Evolutionary conservation across 2,329 filamentous ascomycete genomes (phyloP).

Genomic region (Lachnellula willkommii): DNA sequence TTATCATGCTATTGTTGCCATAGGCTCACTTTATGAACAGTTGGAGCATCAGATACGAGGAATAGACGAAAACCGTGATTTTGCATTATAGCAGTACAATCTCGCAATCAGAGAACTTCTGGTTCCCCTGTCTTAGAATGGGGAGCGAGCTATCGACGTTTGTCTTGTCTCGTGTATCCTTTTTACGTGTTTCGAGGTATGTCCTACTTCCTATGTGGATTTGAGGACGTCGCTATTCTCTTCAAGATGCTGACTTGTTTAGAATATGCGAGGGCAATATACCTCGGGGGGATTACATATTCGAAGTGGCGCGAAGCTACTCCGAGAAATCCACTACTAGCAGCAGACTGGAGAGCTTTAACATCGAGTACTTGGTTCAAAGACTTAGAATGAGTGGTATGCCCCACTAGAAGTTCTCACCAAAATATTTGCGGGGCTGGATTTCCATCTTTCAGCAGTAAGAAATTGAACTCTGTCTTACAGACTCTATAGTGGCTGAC

Average conservation of each 20-base stretch:
- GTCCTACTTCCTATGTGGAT: not conserved
- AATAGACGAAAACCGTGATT: constrained; percentile 1
- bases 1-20: constrained; percentile 20
- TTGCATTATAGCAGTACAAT: constrained; percentile 20
- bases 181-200: constrained; percentile 21
- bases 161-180: constrained; percentile 19
- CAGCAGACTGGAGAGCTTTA: constrained; percentile 2
- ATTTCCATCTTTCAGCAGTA: constrained; percentile 1
- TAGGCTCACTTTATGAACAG: constrained; percentile 21
- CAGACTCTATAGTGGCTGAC: not conserved
- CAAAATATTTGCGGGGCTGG: constrained; percentile 5
- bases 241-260: constrained; percentile 3
- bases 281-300: constrained; percentile 8
- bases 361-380: constrained; percentile 3
- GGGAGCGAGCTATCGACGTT: constrained; percentile 12
- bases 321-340: constrained; percentile 9
- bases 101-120: constrained; percentile 15
- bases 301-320: constrained; percentile 13
- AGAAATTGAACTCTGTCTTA: not conserved
- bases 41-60: constrained; percentile 2
- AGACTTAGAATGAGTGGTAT: constrained; percentile 1
- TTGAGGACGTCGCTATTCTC: not conserved
- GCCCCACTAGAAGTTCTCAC: constrained; percentile 5
- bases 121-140: constrained; percentile 2
- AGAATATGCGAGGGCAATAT: constrained; percentile 16